Evolutionary conservation across 2,329 filamentous ascomycete genomes (phyloP), one percentile per base, ranked within the genome.

Genomic region (Drechslerella stenobrocha): DNA sequence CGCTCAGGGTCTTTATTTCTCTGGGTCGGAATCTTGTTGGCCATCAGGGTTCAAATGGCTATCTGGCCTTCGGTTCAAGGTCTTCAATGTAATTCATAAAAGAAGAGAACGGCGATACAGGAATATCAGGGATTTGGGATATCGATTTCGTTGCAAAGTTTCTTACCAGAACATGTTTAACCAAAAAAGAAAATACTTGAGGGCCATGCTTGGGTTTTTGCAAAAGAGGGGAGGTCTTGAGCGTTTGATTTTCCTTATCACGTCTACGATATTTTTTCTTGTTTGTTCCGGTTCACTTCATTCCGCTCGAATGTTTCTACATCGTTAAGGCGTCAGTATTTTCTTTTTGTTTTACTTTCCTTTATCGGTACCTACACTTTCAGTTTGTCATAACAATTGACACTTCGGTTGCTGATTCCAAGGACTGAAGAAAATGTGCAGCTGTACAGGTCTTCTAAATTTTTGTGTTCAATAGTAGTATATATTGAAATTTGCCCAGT

Each of bases 241-340:
- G 53, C 63, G 52, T 66, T 45, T 66, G 47, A 46, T 44, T 45
- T 42, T 34, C 30, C 57, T 46, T 26, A 26, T 56, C 44, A 58
- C 47, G 47, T 56, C 48, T 46, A 67, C 50, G 63, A 67, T 67
- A 59, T 56, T 53, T 56, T 37, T 52, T 22, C 52, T 50, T 60
- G 24, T 47, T 53, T 56, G 35, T 42, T 42, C 15, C 13, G 37
- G 37, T 67, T 60, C 63, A 55, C 24, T 67, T 67, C 63, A 32
- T 50, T 42, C 59, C 63, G 15, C 47, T 67, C 63, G 37, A 51
- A 60, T 37, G 30, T 32, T 35, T 52, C 60, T 55, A 67, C 63
- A 67, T 67, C 47, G 63, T 67, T 24, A 59, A 67, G 63, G 63
- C 63, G 63, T 67, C 63, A 67, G 60, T 50, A 18, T 59, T 59